Conservation (phyloP, 23 red algal species). For the Gracilariopsis chorda region DNA sequence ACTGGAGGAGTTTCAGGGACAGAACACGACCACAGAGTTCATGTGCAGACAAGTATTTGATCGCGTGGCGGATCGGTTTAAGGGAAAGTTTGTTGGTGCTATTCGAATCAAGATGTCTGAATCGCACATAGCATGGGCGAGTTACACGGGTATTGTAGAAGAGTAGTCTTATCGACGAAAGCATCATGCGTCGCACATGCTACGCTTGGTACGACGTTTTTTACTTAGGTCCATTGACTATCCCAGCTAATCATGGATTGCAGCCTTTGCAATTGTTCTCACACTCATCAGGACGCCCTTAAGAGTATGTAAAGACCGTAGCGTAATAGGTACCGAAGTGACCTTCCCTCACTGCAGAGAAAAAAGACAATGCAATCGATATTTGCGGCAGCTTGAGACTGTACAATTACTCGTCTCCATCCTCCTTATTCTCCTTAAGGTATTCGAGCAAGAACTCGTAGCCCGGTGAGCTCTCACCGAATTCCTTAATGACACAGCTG, state of each 20-base stretch:
- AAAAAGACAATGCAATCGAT: too few species aligned
- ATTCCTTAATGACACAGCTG: slow-evolving; percentile 98
- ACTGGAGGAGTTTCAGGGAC: slow-evolving; percentile 56
- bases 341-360: too few species aligned
- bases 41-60: slow-evolving; percentile 77
- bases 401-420: slow-evolving; percentile 2
- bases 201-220: too few species aligned
- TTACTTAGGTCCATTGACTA: too few species aligned
- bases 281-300: neutral
- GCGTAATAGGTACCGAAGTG: too few species aligned
- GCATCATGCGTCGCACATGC: too few species aligned
- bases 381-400: too few species aligned
- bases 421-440: slow-evolving; percentile 83
- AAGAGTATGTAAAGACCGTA: neutral
- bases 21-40: slow-evolving; percentile 81
- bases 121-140: slow-evolving; percentile 53
- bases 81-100: slow-evolving; percentile 40
- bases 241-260: too few species aligned
- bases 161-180: too few species aligned
- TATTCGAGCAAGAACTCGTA: slow-evolving; percentile 95
- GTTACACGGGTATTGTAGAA: slow-evolving; percentile 45
- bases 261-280: neutral
- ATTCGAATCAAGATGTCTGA: slow-evolving; percentile 53
- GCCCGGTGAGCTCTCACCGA: slow-evolving; percentile 90
- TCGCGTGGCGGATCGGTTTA: slow-evolving; percentile 28